Conservation (phyloP, 2,329 filamentous ascomycete genomes). For the Rutstroemia sp. region DNA sequence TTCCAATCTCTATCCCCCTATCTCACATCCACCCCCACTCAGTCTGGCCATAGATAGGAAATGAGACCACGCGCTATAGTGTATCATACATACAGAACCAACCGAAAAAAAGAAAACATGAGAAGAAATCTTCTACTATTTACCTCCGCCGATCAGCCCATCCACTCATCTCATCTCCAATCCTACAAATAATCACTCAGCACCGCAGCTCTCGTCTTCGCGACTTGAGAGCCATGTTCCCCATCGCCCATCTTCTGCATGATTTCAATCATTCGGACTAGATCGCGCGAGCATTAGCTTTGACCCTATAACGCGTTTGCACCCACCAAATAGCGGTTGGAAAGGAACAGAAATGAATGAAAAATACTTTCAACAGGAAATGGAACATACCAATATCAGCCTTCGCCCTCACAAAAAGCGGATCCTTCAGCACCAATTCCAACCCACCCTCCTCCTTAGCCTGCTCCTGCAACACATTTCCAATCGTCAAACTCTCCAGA, state of each 20-base stretch:
- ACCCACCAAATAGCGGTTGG: not conserved
- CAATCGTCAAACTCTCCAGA: conserved; percentile 65
- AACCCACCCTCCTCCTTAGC: conserved; percentile 38
- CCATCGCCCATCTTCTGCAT: conserved; percentile 51
- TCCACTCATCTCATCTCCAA: not conserved
- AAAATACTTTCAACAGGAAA: not conserved
- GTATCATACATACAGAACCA: too few relatives aligned
- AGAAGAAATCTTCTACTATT: too few relatives aligned
- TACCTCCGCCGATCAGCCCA: not conserved
- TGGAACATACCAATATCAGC: conserved; percentile 49
- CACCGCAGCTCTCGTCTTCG: conserved; percentile 51
- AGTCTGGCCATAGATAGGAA: too few relatives aligned
- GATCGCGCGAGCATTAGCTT: not conserved
- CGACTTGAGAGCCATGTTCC: conserved; percentile 50
- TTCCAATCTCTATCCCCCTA: too few relatives aligned
- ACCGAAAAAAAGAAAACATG: too few relatives aligned
- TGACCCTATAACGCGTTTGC: not conserved
- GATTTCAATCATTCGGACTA: conserved; percentile 57
- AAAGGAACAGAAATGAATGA: not conserved
- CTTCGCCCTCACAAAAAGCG: conserved; percentile 51
- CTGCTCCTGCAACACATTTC: conserved; percentile 49
- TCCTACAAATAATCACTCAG: conserved; percentile 40
- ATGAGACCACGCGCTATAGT: too few relatives aligned
- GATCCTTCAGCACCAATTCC: conserved; percentile 43
- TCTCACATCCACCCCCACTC: too few relatives aligned